Evolutionary conservation across 805 yeast species (phyloP), one percentile per base, ranked within the genome.

Genomic region (Komagataella phaffii): DNA sequence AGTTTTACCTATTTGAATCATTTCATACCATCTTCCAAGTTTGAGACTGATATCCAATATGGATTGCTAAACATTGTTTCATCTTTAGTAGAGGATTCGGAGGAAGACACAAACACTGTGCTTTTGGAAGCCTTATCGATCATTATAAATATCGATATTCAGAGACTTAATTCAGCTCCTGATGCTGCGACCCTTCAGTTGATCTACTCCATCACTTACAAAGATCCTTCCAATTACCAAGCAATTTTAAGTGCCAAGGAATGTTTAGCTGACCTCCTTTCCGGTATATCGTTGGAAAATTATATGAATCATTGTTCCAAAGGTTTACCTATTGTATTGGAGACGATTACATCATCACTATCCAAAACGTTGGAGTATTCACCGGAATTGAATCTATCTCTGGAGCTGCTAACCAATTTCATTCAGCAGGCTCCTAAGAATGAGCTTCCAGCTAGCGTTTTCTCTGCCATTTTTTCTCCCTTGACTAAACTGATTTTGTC

Each of bases 41-140:
- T 67, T 54, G 57, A 53, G 46, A 12, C 24, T 7, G 59, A 57
- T 2, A 60, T 63, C 44, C 72, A 68, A 51, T 46, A 48, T 14
- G 51, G 53, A 14, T 52, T 68, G 24, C 52, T 77, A 44, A 48
- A 56, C 1, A 55, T 78, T 0, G 72, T 81, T 8, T 59, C 63
- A 2, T 62, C 73, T 2, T 63, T 91, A 7, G 60, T 75, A 3
- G 76, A 73, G 1, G 83, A 79, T 1, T 77, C 93, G 0, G 85
- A 81, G 47, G 96, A 88, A 48, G 98, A 90, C 59, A 77, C 96
- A 0, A 80, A 85, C 43, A 77, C 89, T 1, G 72, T 85, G 48
- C 64, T 90, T 46, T 73, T 86, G 10, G 96, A 89, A 61, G 76
- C 85, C 0, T 64, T 86, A n/a, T 72, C 81, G 1, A 71, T 75